Base-by-base conservation (phyloP, 352 stramenopile species). In the Phytophthora tubulina region DNA sequence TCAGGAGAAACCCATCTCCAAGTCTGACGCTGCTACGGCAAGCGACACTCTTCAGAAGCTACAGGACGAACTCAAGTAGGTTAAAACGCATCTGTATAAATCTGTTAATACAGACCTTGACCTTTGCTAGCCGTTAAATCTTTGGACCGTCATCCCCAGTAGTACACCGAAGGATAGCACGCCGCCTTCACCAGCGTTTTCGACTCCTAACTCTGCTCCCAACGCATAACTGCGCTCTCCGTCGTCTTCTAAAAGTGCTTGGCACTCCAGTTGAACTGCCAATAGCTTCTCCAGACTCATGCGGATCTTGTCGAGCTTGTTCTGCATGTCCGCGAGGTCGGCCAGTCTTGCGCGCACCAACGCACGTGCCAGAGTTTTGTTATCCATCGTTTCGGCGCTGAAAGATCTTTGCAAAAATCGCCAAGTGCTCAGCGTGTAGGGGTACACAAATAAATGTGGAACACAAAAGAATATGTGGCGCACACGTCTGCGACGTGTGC, bases 271-370 rank as follows among this genome's bases (percentile, higher is more conserved):
- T 21, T 53, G 54, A 8, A 6, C 31, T n/a, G 27, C 5, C 21
- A 52, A 4, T 31, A 62, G 42, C 41, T 53, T 53, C 41, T 62
- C 54, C 14, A 61, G n/a, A 38, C 35, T 51, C 13, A 4, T n/a
- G 53, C 6, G 36, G 14, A 62, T n/a, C 10, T 33, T 6, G 1
- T 62, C 41, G 27, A 62, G 27, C 4, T n/a, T 32, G 4, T 31
- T 50, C 17, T 51, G 41, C 39, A 61, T 21, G 17, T 30, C 53
- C 2, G 38, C 21, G 27, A 61, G 17, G 44, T 61, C 53, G 9
- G 36, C 53, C 27, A 61, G 53, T 9, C 52, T 4, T 2, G 15
- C 6, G 36, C 36, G 36, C 36, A 11, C 36, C 36, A 42, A 10
- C 36, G 9, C 36, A 11, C 36, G 36, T 13, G 36, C 3, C 0